Percentiles rank a stretch among this genome's conserved stretches.
phyloP scores from a whole-genome alignment of 768 basidiomycete species.

The Trametes cubensis region DNA sequence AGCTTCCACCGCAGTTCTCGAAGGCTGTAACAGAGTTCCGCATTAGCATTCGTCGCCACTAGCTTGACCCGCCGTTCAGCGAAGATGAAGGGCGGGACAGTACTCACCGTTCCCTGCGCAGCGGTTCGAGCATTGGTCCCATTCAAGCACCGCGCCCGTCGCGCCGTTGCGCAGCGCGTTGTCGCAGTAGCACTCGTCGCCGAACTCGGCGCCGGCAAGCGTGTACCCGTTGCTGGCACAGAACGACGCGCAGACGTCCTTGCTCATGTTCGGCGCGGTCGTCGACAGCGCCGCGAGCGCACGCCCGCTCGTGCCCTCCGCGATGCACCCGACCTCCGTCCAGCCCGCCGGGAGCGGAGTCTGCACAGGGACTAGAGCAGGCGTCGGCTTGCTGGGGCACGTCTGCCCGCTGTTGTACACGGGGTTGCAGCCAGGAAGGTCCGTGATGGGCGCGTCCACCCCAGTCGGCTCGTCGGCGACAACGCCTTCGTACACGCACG shows the following conservation, averaged over 20 bases:
- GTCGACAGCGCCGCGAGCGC: conserved; percentile 27
- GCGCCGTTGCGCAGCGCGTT: conserved; percentile 30
- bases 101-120: conserved; percentile 31
- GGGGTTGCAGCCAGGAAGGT: conserved; percentile 32
- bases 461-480: conserved; percentile 27
- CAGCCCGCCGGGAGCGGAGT: conserved; percentile 24
- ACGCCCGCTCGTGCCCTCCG: conserved; percentile 31
- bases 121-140: conserved; percentile 23
- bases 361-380: conserved; percentile 20
- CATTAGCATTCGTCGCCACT: not conserved
- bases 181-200: conserved; percentile 33
- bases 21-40: not conserved
- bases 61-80: not conserved
- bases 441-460: conserved; percentile 18
- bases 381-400: conserved; percentile 11
- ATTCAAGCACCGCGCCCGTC: conserved; percentile 15
- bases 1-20: conserved; percentile 22
- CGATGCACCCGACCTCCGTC: conserved; percentile 29
- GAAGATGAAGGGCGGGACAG: not conserved
- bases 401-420: conserved; percentile 19
- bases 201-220: conserved; percentile 34
- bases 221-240: conserved; percentile 30
- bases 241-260: conserved; percentile 28
- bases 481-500: conserved; percentile 25
- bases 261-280: conserved; percentile 28